Conservation (phyloP, 2,329 filamentous ascomycete species). For the Cylindrodendrum hubeiense region DNA sequence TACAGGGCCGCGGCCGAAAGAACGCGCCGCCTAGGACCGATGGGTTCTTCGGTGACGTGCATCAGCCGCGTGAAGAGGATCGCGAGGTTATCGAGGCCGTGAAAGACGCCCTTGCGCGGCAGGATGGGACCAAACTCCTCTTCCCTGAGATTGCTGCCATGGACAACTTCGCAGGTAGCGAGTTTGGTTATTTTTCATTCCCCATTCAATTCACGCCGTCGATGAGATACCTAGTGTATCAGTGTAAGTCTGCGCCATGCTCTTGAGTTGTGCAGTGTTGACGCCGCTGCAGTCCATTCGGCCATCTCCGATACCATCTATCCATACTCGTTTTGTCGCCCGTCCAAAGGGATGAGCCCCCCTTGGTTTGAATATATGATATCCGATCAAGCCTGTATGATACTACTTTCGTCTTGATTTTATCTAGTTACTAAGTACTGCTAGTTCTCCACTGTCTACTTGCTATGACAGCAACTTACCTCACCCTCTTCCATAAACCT, state of each 20-base stretch:
- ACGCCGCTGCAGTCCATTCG: conserved; percentile 25
- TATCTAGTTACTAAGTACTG: neutral
- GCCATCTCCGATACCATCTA: conserved; percentile 32
- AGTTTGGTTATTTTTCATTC: conserved; percentile 37
- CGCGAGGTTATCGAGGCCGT: neutral
- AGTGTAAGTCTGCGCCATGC: conserved; percentile 28
- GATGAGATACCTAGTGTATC: conserved; percentile 37
- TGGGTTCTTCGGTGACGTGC: neutral
- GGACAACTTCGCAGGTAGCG: conserved; percentile 29
- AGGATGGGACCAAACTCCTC: conserved; percentile 11
- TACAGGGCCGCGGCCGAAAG: conserved; percentile 33
- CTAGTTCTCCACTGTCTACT: conserved; percentile 38
- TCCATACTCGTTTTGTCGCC: conserved; percentile 34
- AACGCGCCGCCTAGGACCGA: conserved; percentile 17
- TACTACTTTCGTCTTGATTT: rapidly evolving
- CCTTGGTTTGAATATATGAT: conserved; percentile 39
- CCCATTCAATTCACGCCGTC: conserved; percentile 34
- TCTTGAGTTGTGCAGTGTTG: neutral
- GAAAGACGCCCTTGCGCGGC: neutral
- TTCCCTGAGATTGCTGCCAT: conserved; percentile 29
- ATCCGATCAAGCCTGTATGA: conserved; percentile 33
- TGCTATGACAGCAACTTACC: conserved; percentile 35
- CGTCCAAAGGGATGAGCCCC: conserved; percentile 11
- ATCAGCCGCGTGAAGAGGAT: neutral
- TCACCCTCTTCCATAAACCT: conserved; percentile 29